Evolutionary conservation across 192 early-diverging fungal genomes (phyloP).

Genomic region (Coemansia sp.): DNA sequence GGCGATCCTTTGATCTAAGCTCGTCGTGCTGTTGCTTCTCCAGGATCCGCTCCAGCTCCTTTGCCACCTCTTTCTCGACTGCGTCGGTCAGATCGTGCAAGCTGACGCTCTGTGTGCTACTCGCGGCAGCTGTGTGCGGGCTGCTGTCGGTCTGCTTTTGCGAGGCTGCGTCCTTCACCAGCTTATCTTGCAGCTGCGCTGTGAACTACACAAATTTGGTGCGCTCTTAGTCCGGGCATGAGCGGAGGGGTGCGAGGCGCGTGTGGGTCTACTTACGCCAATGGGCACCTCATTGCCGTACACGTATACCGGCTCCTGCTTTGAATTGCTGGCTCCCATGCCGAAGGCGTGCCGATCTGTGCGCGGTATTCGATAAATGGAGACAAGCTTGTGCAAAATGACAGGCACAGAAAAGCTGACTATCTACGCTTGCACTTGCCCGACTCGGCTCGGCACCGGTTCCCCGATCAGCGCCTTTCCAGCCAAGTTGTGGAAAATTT

Average conservation of each 20-base stretch:
- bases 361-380: too few relatives aligned
- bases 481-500: too few relatives aligned
- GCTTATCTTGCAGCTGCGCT: constrained; percentile 31
- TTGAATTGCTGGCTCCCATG: constrained; percentile 49
- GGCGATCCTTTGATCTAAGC: constrained; percentile 34
- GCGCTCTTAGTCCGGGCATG: background rate
- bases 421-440: too few relatives aligned
- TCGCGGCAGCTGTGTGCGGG: constrained; percentile 4
- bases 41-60: constrained; percentile 45
- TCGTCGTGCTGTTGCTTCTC: constrained; percentile 45
- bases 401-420: background rate
- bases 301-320: constrained; percentile 40
- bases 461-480: too few relatives aligned
- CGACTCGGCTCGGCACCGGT: too few relatives aligned
- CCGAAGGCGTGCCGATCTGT: background rate
- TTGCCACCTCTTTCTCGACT: constrained; percentile 35
- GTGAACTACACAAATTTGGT: constrained; percentile 24
- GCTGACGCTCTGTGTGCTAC: background rate
- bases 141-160: background rate
- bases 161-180: constrained; percentile 20
- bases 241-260: background rate
- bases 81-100: constrained; percentile 22
- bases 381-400: too few relatives aligned
- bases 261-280: constrained; percentile 27
- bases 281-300: constrained; percentile 39